Evolutionary conservation across 352 stramenopile genomes (phyloP).

Genomic region (Thraustotheca clavata): DNA sequence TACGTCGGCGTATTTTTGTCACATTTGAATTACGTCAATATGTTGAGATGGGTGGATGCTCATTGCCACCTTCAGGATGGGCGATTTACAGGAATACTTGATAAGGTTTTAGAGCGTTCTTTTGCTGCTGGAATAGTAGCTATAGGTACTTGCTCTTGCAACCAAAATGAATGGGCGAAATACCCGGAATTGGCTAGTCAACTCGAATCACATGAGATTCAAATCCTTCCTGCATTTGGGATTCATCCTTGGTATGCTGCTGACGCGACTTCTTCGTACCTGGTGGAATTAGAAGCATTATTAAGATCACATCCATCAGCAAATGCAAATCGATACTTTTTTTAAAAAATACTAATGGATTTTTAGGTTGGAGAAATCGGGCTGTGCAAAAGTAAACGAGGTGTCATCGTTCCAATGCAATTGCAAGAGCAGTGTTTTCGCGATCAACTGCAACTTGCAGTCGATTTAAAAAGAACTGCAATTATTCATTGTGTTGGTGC

Average conservation of each 20-base stretch:
- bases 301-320: constrained; percentile 36
- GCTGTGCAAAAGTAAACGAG: constrained; percentile 56
- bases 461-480: constrained; percentile 39
- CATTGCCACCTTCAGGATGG: constrained; percentile 69
- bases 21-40: no score
- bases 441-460: constrained; percentile 42
- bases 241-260: constrained; percentile 71
- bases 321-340: constrained; percentile 27
- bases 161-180: constrained; percentile 45
- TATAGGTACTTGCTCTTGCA: constrained; percentile 51
- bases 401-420: constrained; percentile 32
- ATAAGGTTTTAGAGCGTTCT: constrained; percentile 32
- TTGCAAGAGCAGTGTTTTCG: constrained; percentile 43
- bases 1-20: no score
- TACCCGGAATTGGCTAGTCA: constrained; percentile 35
- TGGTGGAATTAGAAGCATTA: constrained; percentile 30
- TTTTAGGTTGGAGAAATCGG: constrained; percentile 67
- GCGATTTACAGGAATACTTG: constrained; percentile 16
- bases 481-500: constrained; percentile 70
- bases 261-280: constrained; percentile 22
- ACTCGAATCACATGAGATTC: neutral
- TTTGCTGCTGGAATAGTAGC: constrained; percentile 33
- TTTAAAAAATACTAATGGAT: neutral
- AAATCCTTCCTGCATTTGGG: constrained; percentile 51
- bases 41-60: constrained; percentile 36